These are phyloP conservation scores for Aegilops bicornis DNA, from an alignment of 176 grass and related monocot genomes.

Conservation along the genomic window DNA sequence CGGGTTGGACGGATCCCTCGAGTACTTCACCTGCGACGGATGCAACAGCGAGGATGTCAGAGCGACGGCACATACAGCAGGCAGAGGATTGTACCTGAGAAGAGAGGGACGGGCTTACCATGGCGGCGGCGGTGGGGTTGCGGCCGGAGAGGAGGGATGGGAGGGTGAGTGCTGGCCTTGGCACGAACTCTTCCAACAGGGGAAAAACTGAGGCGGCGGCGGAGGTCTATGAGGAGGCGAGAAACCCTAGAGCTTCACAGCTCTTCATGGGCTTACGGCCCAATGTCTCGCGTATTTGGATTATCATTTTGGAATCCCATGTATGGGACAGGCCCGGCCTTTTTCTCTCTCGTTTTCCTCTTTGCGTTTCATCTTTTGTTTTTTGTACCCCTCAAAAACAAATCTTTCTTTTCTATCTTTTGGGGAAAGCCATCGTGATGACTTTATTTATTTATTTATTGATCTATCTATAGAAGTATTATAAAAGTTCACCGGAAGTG, in stretches of 20 bases:
- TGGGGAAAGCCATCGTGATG: too few relatives aligned
- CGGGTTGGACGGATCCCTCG: constrained; percentile 57
- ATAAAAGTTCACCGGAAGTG: too few relatives aligned
- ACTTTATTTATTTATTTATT: too few relatives aligned
- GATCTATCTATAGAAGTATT: too few relatives aligned
- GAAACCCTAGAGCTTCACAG: constrained; percentile 24
- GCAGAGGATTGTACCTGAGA: not conserved
- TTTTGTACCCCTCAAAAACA: too few relatives aligned
- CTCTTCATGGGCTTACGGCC: not conserved
- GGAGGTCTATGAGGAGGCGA: constrained; percentile 3
- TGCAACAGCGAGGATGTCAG: not conserved
- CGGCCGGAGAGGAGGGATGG: not conserved
- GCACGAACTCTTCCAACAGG: not conserved
- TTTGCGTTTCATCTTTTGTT: too few relatives aligned
- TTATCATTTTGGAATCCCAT: too few relatives aligned
- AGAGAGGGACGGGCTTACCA: constrained; percentile 23
- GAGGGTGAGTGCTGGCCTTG: not conserved
- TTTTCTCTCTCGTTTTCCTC: too few relatives aligned
- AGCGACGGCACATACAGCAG: not conserved
- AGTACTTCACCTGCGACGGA: constrained; percentile 69
- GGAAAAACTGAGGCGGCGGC: not conserved
- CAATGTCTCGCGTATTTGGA: too few relatives aligned
- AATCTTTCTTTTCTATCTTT: too few relatives aligned
- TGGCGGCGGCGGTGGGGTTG: constrained; percentile 13
- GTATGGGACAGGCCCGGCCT: too few relatives aligned